Conservation (phyloP, 257 asterid genomes). For the Solanum boliviense region DNA sequence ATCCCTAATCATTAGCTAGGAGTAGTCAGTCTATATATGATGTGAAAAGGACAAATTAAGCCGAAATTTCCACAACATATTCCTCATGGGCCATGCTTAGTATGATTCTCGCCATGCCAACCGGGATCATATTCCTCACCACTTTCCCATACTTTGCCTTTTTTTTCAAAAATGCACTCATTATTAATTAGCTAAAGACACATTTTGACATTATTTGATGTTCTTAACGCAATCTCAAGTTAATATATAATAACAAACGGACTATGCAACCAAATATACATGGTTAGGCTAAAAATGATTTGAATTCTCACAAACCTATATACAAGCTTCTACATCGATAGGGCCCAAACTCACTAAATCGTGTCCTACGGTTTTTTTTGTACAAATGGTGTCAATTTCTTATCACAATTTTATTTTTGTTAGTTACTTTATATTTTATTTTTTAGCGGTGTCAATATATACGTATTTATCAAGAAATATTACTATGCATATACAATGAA, state of each 20-base stretch:
- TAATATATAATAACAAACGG: neutral
- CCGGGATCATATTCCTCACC: neutral
- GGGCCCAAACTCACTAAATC: no score
- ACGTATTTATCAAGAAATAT: neutral
- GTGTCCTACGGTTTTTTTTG: neutral
- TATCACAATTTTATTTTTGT: neutral
- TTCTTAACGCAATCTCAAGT: neutral
- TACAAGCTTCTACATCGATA: neutral
- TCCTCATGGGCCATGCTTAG: neutral
- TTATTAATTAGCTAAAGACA: no score
- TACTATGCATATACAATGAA: neutral
- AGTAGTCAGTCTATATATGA: neutral
- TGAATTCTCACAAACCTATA: neutral
- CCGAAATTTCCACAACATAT: neutral
- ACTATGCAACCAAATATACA: neutral
- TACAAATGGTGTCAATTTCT: neutral
- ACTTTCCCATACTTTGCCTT: neutral
- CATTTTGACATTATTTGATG: no score
- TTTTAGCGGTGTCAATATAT: neutral
- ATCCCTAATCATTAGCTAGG: neutral
- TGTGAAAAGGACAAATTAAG: neutral
- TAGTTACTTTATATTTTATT: neutral
- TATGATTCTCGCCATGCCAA: neutral
- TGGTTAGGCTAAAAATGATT: neutral
- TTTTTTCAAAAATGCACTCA: neutral